Evolutionary conservation across 2,329 filamentous ascomycete genomes (phyloP).

Genomic region (Cordyceps tenuipes): DNA sequence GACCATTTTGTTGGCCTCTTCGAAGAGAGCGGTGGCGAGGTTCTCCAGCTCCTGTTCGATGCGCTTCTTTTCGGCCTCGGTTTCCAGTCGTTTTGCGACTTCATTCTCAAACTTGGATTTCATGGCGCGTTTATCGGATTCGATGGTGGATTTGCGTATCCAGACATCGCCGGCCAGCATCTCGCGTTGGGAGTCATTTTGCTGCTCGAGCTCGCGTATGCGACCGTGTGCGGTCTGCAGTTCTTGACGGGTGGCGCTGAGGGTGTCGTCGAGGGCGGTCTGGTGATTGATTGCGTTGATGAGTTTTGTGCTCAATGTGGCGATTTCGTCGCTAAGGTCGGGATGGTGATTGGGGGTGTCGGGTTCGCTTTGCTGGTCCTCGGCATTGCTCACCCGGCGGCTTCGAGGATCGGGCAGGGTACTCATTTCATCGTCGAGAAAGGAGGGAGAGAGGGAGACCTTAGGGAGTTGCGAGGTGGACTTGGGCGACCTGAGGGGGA

Average conservation of each 20-base stretch:
- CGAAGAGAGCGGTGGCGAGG: slow-evolving; percentile 86
- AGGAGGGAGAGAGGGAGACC: slow-evolving; percentile 31
- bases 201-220: slow-evolving; percentile 58
- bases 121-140: slow-evolving; percentile 59
- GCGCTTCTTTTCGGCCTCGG: slow-evolving; percentile 72
- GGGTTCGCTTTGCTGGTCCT: slow-evolving; percentile 24
- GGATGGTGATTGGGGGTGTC: slow-evolving; percentile 32
- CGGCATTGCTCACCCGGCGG: slow-evolving; percentile 37
- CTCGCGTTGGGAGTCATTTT: slow-evolving; percentile 60
- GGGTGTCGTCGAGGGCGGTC: slow-evolving; percentile 79
- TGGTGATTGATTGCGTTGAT: slow-evolving; percentile 97
- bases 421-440: slow-evolving; percentile 55
- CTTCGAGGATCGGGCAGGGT: slow-evolving; percentile 59
- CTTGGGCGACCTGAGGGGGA: slow-evolving; percentile 30
- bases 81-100: slow-evolving; percentile 52
- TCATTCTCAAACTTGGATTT: slow-evolving; percentile 55
- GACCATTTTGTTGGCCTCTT: slow-evolving; percentile 98
- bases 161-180: slow-evolving; percentile 67
- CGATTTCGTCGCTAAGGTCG: slow-evolving; percentile 64
- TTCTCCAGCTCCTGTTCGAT: slow-evolving; percentile 91
- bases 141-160: slow-evolving; percentile 65
- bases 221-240: slow-evolving; percentile 63
- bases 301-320: slow-evolving; percentile 85
- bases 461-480: slow-evolving; percentile 29
- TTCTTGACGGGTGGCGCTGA: slow-evolving; percentile 76